Evolutionary conservation across 225 moss, liverwort and hornwort species (phyloP).

Genomic region (Polytrichum formosum): DNA sequence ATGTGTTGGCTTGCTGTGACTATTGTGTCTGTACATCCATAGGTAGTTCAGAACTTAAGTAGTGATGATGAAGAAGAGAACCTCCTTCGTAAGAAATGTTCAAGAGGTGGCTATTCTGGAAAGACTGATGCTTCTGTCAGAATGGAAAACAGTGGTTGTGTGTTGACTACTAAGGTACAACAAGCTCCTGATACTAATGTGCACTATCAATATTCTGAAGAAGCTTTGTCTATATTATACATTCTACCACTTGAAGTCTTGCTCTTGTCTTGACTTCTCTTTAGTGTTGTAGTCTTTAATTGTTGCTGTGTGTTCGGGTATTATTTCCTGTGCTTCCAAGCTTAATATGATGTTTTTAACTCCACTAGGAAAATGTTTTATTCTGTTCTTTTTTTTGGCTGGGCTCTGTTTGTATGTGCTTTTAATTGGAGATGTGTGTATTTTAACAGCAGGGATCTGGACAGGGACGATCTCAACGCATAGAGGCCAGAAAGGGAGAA

Average conservation of each 20-base stretch:
- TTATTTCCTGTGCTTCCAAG: no score
- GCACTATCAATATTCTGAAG: constrained; percentile 6
- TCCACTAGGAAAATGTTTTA: no score
- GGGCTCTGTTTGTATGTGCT: no score
- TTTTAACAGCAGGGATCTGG: constrained; percentile 15
- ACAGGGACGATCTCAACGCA: constrained; percentile 1
- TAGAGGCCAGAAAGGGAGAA: constrained; percentile 7
- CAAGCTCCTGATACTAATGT: constrained; percentile 2
- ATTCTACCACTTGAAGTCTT: no score
- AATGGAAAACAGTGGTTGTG: neutral
- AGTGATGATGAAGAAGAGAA: constrained; percentile 14
- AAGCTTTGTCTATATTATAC: neutral
- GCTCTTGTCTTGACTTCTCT: no score
- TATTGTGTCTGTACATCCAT: constrained; percentile 2
- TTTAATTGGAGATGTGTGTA: neutral
- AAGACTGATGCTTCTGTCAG: neutral
- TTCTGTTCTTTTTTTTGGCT: no score
- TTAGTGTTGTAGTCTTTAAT: no score
- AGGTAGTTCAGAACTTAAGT: constrained; percentile 26
- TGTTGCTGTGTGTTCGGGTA: no score
- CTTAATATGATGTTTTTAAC: no score
- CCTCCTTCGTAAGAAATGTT: constrained; percentile 1
- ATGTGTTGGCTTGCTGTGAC: no score
- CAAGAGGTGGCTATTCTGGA: constrained; percentile 10
- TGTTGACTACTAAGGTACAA: constrained; percentile 24